phyloP scores from a whole-genome alignment of 192 early-diverging fungal species.

The Coemansia erecta region DNA sequence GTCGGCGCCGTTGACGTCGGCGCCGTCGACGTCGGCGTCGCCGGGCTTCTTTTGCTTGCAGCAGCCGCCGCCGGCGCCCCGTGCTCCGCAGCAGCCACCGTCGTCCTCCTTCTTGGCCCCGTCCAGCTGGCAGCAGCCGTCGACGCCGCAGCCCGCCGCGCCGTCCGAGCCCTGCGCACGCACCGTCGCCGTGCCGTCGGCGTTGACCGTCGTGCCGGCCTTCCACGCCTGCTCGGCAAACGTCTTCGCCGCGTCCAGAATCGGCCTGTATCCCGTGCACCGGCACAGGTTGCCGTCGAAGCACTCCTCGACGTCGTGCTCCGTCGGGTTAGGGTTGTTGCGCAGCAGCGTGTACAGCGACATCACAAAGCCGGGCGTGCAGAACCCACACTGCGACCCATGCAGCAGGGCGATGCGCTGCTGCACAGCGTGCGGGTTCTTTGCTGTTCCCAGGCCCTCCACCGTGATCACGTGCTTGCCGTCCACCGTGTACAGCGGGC shows the following conservation, averaged over 20 bases:
- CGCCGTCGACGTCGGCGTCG: slow-evolving; percentile 3
- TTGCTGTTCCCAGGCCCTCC: slow-evolving; percentile 70
- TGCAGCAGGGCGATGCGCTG: slow-evolving; percentile 70
- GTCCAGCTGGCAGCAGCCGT: slow-evolving; percentile 54
- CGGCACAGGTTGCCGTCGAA: slow-evolving; percentile 89
- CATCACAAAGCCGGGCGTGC: slow-evolving; percentile 90
- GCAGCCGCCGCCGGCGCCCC: slow-evolving; percentile 7
- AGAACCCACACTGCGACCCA: slow-evolving; percentile 89
- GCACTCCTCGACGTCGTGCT: slow-evolving; percentile 75
- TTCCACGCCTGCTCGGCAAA: slow-evolving; percentile 54
- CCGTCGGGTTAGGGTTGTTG: slow-evolving; percentile 66
- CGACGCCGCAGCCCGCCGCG: slow-evolving; percentile 45
- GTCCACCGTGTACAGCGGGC: slow-evolving; percentile 68
- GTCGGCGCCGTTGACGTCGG: background rate
- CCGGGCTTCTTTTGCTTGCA: slow-evolving; percentile 1
- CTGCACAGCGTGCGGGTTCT: slow-evolving; percentile 73
- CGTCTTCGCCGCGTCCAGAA: slow-evolving; percentile 80
- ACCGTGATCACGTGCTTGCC: slow-evolving; percentile 82
- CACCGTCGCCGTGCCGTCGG: slow-evolving; percentile 14
- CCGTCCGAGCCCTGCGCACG: slow-evolving; percentile 7
- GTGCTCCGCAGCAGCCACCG: slow-evolving; percentile 8
- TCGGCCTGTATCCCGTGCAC: slow-evolving; percentile 89
- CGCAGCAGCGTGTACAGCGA: slow-evolving; percentile 75
- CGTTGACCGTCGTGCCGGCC: slow-evolving; percentile 13
- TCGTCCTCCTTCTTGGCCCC: background rate